Evolutionary conservation across 768 basidiomycete species (phyloP), one percentile per base, ranked within the genome.

Genomic region (Lyophyllum shimeji): DNA sequence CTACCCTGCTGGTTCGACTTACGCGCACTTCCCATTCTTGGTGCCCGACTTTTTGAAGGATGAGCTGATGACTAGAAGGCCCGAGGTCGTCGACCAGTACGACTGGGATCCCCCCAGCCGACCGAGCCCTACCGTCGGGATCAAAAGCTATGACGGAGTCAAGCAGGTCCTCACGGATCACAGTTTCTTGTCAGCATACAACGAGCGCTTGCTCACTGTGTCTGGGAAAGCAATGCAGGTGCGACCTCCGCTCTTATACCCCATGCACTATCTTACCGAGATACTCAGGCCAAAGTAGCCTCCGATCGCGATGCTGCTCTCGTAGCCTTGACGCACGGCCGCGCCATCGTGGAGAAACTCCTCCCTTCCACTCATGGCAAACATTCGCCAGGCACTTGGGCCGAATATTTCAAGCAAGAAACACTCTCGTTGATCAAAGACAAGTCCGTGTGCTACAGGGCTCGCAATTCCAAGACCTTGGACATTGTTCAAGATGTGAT

Each of bases 1-100:
- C 58, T 94, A 88, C 68, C 81, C 83, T 11, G 71, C 76, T 21
- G 77, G 81, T 15, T 87, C 85, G 11, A 77, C 78, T 2, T 90
- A 90, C 63, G 89, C 83, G 1, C 85, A 88, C 65, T 94, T 94
- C 80, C 91, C 93, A 9, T 88, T 95, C 79, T 65, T 88, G 63
- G 82, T 81, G 3, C 90, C 91, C 29, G 64, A 65, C 17, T 70
- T 59, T 54, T 79, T 85, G 76, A 66, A 78, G 59, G 59, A 69
- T 2, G 64, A 67, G 46, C 63, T 88, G 56, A 7, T 7, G 6
- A 55, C 55, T 44, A 65, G 74, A 46, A 61, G 68, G 13, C 48
- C 67, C 55, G 50, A 61, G 9, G 52, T 73, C 7, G 73, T 71
- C 40, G 58, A 68, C 2, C 74, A 83, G 59, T 92, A 92, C 62